phyloP scores from a whole-genome alignment of 768 basidiomycete genomes.

The Lactarius sanguifluus region DNA sequence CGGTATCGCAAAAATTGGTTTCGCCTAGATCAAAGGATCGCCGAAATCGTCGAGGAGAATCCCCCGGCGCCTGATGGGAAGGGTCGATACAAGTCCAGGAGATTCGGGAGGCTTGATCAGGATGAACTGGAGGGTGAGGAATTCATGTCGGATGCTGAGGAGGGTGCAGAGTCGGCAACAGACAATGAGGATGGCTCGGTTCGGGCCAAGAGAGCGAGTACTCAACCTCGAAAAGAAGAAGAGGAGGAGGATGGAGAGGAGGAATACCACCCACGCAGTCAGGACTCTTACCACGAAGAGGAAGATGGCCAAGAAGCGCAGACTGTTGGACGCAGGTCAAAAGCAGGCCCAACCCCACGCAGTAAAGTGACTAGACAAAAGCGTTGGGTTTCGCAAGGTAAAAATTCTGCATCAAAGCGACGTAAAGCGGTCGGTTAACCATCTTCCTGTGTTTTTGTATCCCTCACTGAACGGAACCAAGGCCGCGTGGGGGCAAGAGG shows the following conservation, averaged over 20 bases:
- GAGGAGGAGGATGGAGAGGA: slow-evolving; percentile 20
- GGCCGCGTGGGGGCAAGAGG: neutral
- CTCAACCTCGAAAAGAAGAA: slow-evolving; percentile 18
- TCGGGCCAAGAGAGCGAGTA: neutral
- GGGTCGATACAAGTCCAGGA: slow-evolving; percentile 18
- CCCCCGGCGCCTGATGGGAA: slow-evolving; percentile 25
- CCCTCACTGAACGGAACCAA: neutral
- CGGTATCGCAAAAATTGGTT: slow-evolving; percentile 30
- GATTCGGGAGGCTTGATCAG: neutral
- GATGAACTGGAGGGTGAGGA: slow-evolving; percentile 6
- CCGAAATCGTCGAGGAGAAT: slow-evolving; percentile 19
- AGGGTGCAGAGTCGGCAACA: neutral
- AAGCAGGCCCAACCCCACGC: neutral
- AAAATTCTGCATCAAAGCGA: neutral
- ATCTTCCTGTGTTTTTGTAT: neutral
- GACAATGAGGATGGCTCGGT: slow-evolving; percentile 15
- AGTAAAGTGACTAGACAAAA: neutral
- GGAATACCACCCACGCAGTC: neutral
- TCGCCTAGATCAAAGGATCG: slow-evolving; percentile 28
- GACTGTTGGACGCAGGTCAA: neutral
- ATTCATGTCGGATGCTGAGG: neutral
- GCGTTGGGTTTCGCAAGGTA: neutral
- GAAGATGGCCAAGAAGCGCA: slow-evolving; percentile 9
- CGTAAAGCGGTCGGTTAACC: slow-evolving; percentile 6
- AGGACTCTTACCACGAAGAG: neutral